Evolutionary conservation across 139 green algal species (phyloP).

Genomic region (Micractinium sp.): DNA sequence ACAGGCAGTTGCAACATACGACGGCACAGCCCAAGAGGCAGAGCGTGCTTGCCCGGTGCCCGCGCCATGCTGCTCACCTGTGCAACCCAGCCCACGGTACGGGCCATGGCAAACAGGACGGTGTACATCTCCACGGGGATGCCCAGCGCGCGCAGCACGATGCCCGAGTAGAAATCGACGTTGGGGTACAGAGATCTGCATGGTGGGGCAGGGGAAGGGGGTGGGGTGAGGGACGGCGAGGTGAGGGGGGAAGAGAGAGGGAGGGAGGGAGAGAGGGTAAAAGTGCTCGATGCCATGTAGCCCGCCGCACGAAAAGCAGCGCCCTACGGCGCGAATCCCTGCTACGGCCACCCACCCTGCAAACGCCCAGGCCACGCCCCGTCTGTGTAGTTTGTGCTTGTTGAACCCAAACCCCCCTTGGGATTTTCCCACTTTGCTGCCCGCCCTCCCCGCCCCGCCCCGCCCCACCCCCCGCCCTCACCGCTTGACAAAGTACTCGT

Average conservation of each 20-base stretch:
- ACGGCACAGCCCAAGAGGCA: neutral
- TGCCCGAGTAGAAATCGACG: conserved; percentile 84
- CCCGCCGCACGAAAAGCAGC: too few species aligned
- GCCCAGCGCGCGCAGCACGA: conserved; percentile 74
- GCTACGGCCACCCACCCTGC: too few species aligned
- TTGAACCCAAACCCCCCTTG: too few species aligned
- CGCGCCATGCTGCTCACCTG: conserved; percentile 17
- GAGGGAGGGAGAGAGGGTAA: neutral
- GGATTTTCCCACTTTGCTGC: too few species aligned
- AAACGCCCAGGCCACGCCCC: too few species aligned
- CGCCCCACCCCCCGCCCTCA: neutral
- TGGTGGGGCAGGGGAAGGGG: neutral
- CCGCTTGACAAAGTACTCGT: conserved; percentile 77
- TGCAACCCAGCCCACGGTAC: conserved; percentile 75
- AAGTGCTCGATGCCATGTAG: too few species aligned
- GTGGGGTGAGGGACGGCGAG: neutral
- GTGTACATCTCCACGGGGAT: conserved; percentile 78
- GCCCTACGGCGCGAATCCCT: too few species aligned
- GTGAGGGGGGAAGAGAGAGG: neutral
- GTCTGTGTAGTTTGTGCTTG: too few species aligned
- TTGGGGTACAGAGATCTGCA: conserved; percentile 75
- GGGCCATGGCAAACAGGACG: conserved; percentile 77
- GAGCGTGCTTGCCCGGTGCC: too few species aligned
- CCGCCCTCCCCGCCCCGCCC: too few species aligned
- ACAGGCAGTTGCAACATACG: too few species aligned